Base-by-base conservation (phyloP, 352 stramenopile genomes). In the Globisporangium cylindrosporum region DNA sequence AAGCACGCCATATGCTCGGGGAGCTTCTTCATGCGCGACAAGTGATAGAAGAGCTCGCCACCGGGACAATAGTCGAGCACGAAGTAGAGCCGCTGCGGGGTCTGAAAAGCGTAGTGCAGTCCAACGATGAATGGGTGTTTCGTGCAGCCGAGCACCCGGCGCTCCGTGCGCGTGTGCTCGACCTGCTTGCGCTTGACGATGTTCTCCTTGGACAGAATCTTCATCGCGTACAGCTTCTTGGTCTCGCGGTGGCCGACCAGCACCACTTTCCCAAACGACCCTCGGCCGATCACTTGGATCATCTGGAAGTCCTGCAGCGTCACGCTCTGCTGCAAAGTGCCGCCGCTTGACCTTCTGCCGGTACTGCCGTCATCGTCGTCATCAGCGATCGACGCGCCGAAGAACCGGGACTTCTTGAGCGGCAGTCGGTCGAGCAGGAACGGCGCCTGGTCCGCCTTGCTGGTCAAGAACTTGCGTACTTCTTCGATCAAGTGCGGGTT, bases 1-100 rank as follows among this genome's bases (percentile, higher is more conserved):
- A 97, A 97, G 64, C 86, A 90, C 60, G 91, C 91, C 77, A 94
- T 93, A 66, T 92, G 75, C 64, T 96, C 88, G 18, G 85, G 82
- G n/a, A 97, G 69, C 60, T 92, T 92, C 67, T 95, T 94, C 83
- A 94, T 92, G 18, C 84, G 79, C 29, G 81, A 90, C 6, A 97
- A 80, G 67, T 97, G 89, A 60, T 94, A 94, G 68, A 95, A 97
- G 9, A 97, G 57, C 64, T 97, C 90, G 18, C 91, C 91, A 24
- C 91, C 90, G 6, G 90, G 86, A 57, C 88, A 96, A 59, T 96
- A 97, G 46, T 97, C 89, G 20, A 99, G 77, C 24, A 99, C 97
- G 73, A 99, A 99, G 66, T 98, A 99, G 1, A 99, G 79, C 60
- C 84, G 78, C 71, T 98, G 82, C 48, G 86, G 88, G 0, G 95